These are phyloP conservation scores for Diplodia sapinea DNA, from an alignment of 2,329 filamentous ascomycete species.

Conservation along the genomic window DNA sequence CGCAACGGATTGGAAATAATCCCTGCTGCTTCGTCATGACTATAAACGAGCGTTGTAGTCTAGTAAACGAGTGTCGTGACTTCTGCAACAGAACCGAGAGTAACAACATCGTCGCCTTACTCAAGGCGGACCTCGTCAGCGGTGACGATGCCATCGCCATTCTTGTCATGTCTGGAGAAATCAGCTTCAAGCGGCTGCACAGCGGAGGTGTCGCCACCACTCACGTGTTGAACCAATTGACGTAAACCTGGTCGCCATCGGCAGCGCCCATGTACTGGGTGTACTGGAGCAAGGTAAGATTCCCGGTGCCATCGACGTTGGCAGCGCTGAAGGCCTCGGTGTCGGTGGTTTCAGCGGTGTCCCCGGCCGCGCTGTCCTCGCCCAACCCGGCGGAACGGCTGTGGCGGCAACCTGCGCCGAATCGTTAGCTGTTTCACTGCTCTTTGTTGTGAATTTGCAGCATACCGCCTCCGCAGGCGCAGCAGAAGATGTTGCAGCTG, in stretches of 20 bases:
- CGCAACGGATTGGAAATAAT: too few species aligned
- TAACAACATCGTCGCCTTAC: neutral
- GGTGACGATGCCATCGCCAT: constrained; percentile 5
- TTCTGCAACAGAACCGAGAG: too few species aligned
- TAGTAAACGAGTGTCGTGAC: too few species aligned
- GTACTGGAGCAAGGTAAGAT: constrained; percentile 1
- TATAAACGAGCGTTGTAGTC: too few species aligned
- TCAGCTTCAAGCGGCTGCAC: neutral
- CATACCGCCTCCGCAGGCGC: too few species aligned
- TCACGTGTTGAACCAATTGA: constrained; percentile 2
- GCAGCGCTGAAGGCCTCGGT: neutral
- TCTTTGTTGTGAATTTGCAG: too few species aligned
- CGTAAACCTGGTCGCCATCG: neutral
- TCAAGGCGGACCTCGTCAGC: constrained; percentile 6
- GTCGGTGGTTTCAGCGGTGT: neutral
- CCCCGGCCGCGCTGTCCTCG: too few species aligned
- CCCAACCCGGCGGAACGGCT: too few species aligned
- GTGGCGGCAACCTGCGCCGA: too few species aligned
- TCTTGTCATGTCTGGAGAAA: neutral
- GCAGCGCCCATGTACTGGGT: constrained; percentile 4
- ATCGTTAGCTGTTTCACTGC: too few species aligned
- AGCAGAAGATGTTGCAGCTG: too few species aligned
- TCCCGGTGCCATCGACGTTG: neutral
- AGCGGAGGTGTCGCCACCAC: neutral
- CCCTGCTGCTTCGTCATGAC: too few species aligned